Conservation (phyloP, 768 basidiomycete genomes). For the Suillus cothurnatus region DNA sequence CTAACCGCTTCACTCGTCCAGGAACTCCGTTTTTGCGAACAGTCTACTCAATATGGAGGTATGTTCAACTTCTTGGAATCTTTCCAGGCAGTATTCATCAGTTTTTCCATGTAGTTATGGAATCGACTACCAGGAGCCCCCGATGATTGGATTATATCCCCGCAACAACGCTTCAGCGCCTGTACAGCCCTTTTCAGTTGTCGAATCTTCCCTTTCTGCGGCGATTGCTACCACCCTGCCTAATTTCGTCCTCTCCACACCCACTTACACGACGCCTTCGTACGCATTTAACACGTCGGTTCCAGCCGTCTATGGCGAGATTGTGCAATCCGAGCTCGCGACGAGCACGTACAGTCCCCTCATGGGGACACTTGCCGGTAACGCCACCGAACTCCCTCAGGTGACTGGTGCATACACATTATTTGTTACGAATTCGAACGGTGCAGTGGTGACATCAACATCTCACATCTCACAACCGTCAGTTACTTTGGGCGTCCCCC, state of each 20-base stretch:
- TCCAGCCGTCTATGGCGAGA: conserved; percentile 51
- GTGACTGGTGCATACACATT: conserved; percentile 58
- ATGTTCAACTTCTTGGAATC: conserved; percentile 7
- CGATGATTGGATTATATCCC: conserved; percentile 77
- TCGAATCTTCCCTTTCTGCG: conserved; percentile 61
- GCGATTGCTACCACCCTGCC: conserved; percentile 71
- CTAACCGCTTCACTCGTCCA: conserved; percentile 22
- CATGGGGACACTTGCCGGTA: conserved; percentile 44
- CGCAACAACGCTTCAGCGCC: conserved; percentile 48
- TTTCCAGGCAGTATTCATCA: conserved; percentile 2
- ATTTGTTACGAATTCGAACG: conserved; percentile 56
- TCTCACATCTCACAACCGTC: conserved; percentile 48
- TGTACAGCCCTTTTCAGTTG: conserved; percentile 41
- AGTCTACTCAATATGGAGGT: conserved; percentile 83
- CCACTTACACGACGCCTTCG: conserved; percentile 59
- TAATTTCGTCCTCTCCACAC: conserved; percentile 69
- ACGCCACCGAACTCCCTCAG: conserved; percentile 57
- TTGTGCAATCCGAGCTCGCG: conserved; percentile 63
- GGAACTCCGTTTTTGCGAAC: conserved; percentile 71
- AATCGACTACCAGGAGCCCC: conserved; percentile 71
- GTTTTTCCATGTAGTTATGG: conserved; percentile 55
- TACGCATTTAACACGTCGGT: conserved; percentile 75
- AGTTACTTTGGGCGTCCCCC: conserved; percentile 63
- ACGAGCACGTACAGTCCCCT: conserved; percentile 72
- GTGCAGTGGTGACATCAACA: conserved; percentile 54